Conservation (phyloP, 495 filamentous ascomycete species). For the Staphylotrichum longicolle region DNA sequence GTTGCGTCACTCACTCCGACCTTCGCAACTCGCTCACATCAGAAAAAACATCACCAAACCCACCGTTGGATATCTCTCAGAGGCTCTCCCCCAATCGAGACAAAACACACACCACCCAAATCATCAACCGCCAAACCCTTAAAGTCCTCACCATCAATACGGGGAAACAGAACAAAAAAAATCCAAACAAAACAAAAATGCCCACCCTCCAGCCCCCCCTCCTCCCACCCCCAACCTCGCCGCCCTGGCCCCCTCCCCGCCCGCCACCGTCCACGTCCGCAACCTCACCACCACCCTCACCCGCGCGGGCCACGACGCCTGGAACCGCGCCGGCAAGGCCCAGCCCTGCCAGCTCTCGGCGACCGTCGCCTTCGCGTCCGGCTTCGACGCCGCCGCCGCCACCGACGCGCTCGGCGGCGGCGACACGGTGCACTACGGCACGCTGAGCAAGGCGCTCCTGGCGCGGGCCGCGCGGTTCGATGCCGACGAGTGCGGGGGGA, state of each 20-base stretch:
- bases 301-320: constrained; percentile 52
- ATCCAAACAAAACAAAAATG: constrained; percentile 1
- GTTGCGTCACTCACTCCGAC: no score
- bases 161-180: not conserved
- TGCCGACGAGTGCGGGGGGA: constrained; percentile 22
- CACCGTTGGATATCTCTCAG: no score
- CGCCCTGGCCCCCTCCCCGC: constrained; percentile 37
- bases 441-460: constrained; percentile 53
- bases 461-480: constrained; percentile 25
- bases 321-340: constrained; percentile 47
- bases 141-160: not conserved
- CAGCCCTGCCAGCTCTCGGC: constrained; percentile 57
- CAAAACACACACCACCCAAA: no score
- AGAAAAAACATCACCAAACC: no score
- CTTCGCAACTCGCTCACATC: no score
- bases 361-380: constrained; percentile 43
- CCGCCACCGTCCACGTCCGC: constrained; percentile 46
- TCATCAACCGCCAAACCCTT: no score
- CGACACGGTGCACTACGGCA: constrained; percentile 63
- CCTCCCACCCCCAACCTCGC: constrained; percentile 33
- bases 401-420: constrained; percentile 49
- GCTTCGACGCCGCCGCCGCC: constrained; percentile 49
- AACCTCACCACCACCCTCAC: constrained; percentile 48
- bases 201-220: constrained; percentile 18
- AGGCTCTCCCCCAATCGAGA: no score